Evolutionary conservation across 2,329 filamentous ascomycete genomes (phyloP), one percentile per base, ranked within the genome.

Genomic region (Fusarium phyllophilum): DNA sequence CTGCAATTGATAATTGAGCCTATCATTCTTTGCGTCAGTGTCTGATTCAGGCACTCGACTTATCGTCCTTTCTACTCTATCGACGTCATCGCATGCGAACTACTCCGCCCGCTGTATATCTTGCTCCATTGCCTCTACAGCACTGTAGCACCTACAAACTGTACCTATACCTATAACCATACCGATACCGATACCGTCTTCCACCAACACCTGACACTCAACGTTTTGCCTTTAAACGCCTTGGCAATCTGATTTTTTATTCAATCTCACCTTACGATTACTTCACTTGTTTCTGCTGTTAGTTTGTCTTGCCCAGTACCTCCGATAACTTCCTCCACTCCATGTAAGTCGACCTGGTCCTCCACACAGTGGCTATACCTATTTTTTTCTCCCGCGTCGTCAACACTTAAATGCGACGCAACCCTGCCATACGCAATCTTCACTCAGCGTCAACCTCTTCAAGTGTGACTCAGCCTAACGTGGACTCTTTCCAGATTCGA

Each of bases 141-240:
- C 31, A 56, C 65, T 72, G 41, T 33, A 45, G 38, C 41, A 60
- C 45, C 45, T 52, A 55, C 38, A 31, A 58, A 41, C 46, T 62
- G 38, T 62, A 59, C 56, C 39, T 29, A 45, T 59, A 59, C 41
- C 60, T 48, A 46, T 34, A 62, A 33, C 62, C 17, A 51, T 66
- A 51, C 33, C 51, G n/a, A 64, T 73, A 55, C 70, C 57, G 48
- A 66, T 60, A 61, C 65, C 55, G 68, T 70, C 69, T 67, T 75
- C 65, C 51, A 54, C 66, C 71, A 68, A 48, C 71, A 60, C 44
- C 62, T 48, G 49, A 69, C 67, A 31, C 56, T 60, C 57, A 60
- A 75, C 75, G 67, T 73, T 77, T 78, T 73, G 64, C 62, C 62
- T 60, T 46, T 45, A 76, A 74, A 62, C 72, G 64, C 66, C 76